phyloP scores from a whole-genome alignment of 192 early-diverging fungal species.

The Linnemannia exigua region DNA sequence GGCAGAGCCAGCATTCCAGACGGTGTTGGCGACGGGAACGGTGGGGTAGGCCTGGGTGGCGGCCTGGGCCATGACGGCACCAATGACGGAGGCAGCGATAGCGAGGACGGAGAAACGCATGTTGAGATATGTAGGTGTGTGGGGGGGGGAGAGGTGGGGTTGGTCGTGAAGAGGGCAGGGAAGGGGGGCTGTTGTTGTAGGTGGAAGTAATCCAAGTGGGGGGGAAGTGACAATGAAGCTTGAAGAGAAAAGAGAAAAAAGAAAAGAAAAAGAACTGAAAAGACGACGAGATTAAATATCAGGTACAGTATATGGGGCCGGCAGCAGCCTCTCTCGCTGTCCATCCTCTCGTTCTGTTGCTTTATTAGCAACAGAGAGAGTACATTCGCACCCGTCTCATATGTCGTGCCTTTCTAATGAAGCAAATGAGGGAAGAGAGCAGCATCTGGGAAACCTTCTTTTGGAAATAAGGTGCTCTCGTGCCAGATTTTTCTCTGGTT shows the following conservation, averaged over 20 bases:
- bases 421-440: not conserved
- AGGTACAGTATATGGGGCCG: not conserved
- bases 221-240: slow-evolving; percentile 26
- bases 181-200: not conserved
- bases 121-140: slow-evolving; percentile 10
- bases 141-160: not conserved
- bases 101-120: slow-evolving; percentile 46
- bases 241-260: slow-evolving; percentile 20
- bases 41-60: slow-evolving; percentile 39
- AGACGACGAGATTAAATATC: not conserved
- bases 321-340: not conserved
- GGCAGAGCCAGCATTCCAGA: slow-evolving; percentile 19
- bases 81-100: slow-evolving; percentile 22
- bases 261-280: not conserved
- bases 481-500: not conserved
- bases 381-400: no score
- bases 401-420: not conserved
- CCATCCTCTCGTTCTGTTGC: not conserved
- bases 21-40: slow-evolving; percentile 24
- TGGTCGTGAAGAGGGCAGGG: not conserved
- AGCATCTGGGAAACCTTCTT: not conserved
- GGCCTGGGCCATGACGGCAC: slow-evolving; percentile 40
- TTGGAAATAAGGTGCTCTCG: not conserved
- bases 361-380: no score
- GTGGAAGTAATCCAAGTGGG: slow-evolving; percentile 39